phyloP scores from a whole-genome alignment of 2,329 filamentous ascomycete genomes.

The Phaeosphaeriaceae sp. region DNA sequence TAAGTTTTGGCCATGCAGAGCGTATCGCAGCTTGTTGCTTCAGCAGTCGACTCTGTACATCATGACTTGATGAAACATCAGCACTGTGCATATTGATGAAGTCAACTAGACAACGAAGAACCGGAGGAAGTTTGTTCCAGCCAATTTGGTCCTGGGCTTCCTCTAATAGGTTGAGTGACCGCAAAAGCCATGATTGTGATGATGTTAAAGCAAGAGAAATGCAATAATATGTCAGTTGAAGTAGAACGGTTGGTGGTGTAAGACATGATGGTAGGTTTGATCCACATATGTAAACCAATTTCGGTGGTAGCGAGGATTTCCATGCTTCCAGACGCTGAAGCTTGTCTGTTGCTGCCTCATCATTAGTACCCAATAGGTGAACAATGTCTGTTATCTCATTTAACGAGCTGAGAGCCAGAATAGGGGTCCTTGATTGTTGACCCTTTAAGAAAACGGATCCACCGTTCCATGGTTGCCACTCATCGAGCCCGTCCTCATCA shows the following conservation, averaged over 20 bases:
- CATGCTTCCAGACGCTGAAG: conserved; percentile 47
- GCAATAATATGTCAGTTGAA: conserved; percentile 37
- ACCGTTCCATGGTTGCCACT: conserved; percentile 76
- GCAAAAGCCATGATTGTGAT: conserved; percentile 24
- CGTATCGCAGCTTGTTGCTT: conserved; percentile 20
- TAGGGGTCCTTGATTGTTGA: conserved; percentile 31
- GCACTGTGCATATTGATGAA: conserved; percentile 22
- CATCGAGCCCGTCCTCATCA: conserved; percentile 71
- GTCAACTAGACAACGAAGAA: conserved; percentile 33
- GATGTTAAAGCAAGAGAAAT: conserved; percentile 28
- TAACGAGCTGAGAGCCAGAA: conserved; percentile 60
- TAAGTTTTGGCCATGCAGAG: conserved; percentile 14
- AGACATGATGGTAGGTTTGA: conserved; percentile 17
- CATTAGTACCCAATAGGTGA: conserved; percentile 27
- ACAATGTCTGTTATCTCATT: conserved; percentile 54
- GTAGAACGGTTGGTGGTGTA: conserved; percentile 35
- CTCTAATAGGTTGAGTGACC: conserved; percentile 33
- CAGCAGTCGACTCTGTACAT: conserved; percentile 23
- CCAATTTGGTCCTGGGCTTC: conserved; percentile 31
- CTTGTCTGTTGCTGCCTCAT: conserved; percentile 31
- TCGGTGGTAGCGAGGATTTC: conserved; percentile 38
- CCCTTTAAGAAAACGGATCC: conserved; percentile 47
- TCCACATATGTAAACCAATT: conserved; percentile 27
- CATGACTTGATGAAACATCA: conserved; percentile 19
- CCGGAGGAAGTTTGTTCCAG: conserved; percentile 33